Conservation (phyloP, 2,329 filamentous ascomycete species). For the Colletotrichum tanaceti region DNA sequence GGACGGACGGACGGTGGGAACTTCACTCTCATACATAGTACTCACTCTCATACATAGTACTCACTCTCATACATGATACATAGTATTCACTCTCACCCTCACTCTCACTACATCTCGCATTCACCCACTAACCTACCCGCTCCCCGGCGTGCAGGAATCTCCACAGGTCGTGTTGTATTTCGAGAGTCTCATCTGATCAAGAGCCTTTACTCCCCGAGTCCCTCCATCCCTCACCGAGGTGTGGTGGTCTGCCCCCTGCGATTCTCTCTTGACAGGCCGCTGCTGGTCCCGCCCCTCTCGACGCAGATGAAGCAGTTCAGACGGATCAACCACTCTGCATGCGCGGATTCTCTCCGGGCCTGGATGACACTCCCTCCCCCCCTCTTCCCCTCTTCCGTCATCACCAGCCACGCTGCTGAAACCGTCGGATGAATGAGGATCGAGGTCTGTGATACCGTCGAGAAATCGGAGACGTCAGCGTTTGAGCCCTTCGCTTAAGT, state of each 20-base stretch:
- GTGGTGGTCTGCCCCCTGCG: not conserved
- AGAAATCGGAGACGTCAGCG: constrained; percentile 32
- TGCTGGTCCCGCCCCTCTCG: not conserved
- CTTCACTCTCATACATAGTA: too few species aligned
- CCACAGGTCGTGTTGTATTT: constrained; percentile 29
- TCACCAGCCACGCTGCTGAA: constrained; percentile 28
- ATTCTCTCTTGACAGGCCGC: not conserved
- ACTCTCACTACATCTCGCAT: not conserved
- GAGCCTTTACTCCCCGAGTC: not conserved
- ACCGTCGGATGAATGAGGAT: constrained; percentile 28
- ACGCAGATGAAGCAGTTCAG: constrained; percentile 26
- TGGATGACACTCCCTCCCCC: not conserved
- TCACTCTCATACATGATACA: too few species aligned
- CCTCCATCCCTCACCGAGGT: constrained; percentile 8
- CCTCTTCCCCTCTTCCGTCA: not conserved
- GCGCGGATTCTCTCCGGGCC: constrained; percentile 6
- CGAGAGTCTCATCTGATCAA: constrained; percentile 33
- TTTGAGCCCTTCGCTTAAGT: constrained; percentile 31
- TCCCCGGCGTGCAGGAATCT: constrained; percentile 22
- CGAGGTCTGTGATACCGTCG: constrained; percentile 9
- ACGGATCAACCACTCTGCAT: constrained; percentile 30
- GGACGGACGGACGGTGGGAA: not conserved
- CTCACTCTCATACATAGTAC: too few species aligned
- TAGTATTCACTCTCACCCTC: too few species aligned
- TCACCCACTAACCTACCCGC: constrained; percentile 15